These are phyloP conservation scores for Nelumbo lutea DNA, from an alignment of 164 flowering plant species.

Conservation along the genomic window DNA sequence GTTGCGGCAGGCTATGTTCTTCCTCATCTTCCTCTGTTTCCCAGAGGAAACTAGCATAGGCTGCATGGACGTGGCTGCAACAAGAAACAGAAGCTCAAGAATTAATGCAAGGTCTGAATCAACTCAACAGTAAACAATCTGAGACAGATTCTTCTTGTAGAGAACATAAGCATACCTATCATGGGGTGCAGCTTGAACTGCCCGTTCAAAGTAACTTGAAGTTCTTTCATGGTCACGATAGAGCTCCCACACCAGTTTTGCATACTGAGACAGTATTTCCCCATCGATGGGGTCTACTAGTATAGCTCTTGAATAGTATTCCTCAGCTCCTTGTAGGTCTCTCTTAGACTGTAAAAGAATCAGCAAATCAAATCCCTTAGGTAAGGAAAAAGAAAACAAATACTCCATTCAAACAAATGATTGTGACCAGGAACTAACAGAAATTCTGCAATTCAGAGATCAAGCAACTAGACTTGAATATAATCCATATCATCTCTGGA, in stretches of 20 bases:
- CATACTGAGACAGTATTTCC: slow-evolving; percentile 52
- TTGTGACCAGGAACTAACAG: too few relatives aligned
- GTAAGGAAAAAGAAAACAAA: too few relatives aligned
- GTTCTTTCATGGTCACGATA: slow-evolving; percentile 60
- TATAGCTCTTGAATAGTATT: slow-evolving; percentile 52
- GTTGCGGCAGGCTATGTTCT: slow-evolving; percentile 15
- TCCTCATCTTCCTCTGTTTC: slow-evolving; percentile 48
- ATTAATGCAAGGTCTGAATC: not conserved
- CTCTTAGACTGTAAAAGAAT: slow-evolving; percentile 40
- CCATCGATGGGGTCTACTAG: slow-evolving; percentile 67
- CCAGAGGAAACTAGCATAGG: slow-evolving; percentile 86
- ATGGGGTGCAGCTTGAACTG: slow-evolving; percentile 54
- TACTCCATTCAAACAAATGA: too few relatives aligned
- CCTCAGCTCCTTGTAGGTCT: slow-evolving; percentile 58
- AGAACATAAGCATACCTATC: slow-evolving; percentile 29
- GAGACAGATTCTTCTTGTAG: too few relatives aligned
- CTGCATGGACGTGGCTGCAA: slow-evolving; percentile 68
- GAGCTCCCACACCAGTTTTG: slow-evolving; percentile 69
- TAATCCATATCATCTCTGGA: too few relatives aligned
- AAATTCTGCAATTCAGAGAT: too few relatives aligned
- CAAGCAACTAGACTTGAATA: too few relatives aligned
- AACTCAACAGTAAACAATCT: too few relatives aligned
- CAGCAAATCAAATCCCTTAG: not conserved
- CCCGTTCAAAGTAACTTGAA: slow-evolving; percentile 46
- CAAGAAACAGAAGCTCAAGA: not conserved